These are phyloP conservation scores for Kwoniella shandongensis DNA, from an alignment of 768 basidiomycete species.

Conservation along the genomic window DNA sequence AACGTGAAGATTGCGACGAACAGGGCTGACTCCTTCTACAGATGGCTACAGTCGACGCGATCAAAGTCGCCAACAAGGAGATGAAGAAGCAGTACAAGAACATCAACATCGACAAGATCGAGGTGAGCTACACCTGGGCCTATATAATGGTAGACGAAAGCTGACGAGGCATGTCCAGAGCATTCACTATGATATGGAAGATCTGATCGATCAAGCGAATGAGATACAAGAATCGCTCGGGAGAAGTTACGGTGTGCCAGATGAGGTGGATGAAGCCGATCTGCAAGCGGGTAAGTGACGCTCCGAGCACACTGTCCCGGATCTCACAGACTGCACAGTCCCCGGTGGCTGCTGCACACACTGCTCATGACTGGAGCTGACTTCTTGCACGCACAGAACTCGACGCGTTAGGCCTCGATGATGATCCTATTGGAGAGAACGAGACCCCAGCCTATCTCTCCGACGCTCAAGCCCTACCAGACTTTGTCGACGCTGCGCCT, in stretches of 20 bases:
- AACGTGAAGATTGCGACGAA: too few relatives aligned
- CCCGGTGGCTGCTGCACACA: too few relatives aligned
- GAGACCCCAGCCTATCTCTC: slow-evolving; percentile 82
- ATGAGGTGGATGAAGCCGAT: slow-evolving; percentile 96
- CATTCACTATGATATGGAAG: slow-evolving; percentile 98
- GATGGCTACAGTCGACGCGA: slow-evolving; percentile 97
- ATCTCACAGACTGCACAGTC: too few relatives aligned
- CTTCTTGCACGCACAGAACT: slow-evolving; percentile 63
- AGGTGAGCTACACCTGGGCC: slow-evolving; percentile 60
- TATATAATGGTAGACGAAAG: too few relatives aligned
- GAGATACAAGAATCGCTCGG: slow-evolving; percentile 95
- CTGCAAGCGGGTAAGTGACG: slow-evolving; percentile 78
- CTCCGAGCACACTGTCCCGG: too few relatives aligned
- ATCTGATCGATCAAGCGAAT: slow-evolving; percentile 91
- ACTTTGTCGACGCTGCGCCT: slow-evolving; percentile 87
- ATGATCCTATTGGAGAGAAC: slow-evolving; percentile 76
- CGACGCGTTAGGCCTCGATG: slow-evolving; percentile 71
- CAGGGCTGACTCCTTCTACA: too few relatives aligned
- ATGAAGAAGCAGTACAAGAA: slow-evolving; percentile 95
- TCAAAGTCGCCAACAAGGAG: slow-evolving; percentile 94
- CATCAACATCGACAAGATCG: slow-evolving; percentile 96
- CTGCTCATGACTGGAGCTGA: too few relatives aligned
- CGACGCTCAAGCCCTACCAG: slow-evolving; percentile 79
- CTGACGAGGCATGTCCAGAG: slow-evolving; percentile 59
- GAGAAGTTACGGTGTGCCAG: slow-evolving; percentile 91